phyloP scores from a whole-genome alignment of 2,329 filamentous ascomycete species.

The Dothistroma septosporum region DNA sequence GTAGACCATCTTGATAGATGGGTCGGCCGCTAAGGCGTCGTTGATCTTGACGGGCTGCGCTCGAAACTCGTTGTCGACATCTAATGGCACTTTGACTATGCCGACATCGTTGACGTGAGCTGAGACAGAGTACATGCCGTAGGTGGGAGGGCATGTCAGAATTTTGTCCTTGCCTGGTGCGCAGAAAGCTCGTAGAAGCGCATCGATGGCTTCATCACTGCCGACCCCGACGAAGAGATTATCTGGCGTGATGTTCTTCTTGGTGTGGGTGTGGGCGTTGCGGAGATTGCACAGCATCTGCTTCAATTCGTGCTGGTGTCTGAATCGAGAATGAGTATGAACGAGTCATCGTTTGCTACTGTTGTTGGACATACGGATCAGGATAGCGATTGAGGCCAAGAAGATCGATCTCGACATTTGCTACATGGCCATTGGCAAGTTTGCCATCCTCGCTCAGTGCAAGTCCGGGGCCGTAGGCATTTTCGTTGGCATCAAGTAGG shows the following conservation, averaged over 20 bases:
- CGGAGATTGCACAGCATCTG: slow-evolving; percentile 79
- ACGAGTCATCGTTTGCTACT: slow-evolving; percentile 8
- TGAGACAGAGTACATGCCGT: slow-evolving; percentile 96
- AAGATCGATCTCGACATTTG: slow-evolving; percentile 64
- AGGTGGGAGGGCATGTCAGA: slow-evolving; percentile 91
- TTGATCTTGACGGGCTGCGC: slow-evolving; percentile 68
- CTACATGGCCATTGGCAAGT: slow-evolving; percentile 43
- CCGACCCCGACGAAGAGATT: slow-evolving; percentile 94
- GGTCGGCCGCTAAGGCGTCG: slow-evolving; percentile 58
- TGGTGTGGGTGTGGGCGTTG: slow-evolving; percentile 77
- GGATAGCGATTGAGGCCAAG: slow-evolving; percentile 88
- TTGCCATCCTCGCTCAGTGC: slow-evolving; percentile 48
- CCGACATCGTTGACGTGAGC: slow-evolving; percentile 90
- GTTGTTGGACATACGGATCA: slow-evolving; percentile 58
- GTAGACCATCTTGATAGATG: slow-evolving; percentile 80
- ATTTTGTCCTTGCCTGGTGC: slow-evolving; percentile 82
- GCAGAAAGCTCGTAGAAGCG: slow-evolving; percentile 89
- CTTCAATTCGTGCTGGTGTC: slow-evolving; percentile 82
- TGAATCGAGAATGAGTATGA: slow-evolving; percentile 28
- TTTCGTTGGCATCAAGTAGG: slow-evolving; percentile 96
- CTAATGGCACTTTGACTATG: slow-evolving; percentile 80
- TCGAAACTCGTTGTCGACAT: slow-evolving; percentile 66
- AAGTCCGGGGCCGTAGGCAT: slow-evolving; percentile 84
- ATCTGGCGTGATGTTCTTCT: slow-evolving; percentile 66
- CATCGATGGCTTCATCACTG: slow-evolving; percentile 95